Evolutionary conservation across 2,329 filamentous ascomycete genomes (phyloP).

Genomic region (Diplodia sapinea): DNA sequence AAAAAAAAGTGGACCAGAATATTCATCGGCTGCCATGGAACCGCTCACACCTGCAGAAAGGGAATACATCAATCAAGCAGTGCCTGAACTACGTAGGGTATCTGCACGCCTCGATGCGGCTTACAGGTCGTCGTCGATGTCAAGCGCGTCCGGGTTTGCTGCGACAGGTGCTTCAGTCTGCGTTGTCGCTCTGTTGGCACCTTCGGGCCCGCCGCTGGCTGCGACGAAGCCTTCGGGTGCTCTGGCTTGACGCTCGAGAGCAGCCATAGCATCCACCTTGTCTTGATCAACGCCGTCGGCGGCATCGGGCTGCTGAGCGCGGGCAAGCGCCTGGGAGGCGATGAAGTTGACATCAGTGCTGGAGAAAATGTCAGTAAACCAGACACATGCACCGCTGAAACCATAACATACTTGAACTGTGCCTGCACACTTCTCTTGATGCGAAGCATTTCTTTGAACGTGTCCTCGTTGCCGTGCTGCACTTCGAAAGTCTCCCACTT

Average conservation of each 20-base stretch:
- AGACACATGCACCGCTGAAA: background rate
- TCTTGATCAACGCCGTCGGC: constrained; percentile 54
- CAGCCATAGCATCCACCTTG: constrained; percentile 82
- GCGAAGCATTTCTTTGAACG: constrained; percentile 98
- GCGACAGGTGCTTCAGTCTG: constrained; percentile 50
- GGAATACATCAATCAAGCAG: constrained; percentile 16
- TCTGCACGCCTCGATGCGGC: constrained; percentile 19
- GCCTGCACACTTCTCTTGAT: constrained; percentile 98
- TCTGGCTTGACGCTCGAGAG: constrained; percentile 83
- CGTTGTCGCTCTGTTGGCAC: constrained; percentile 47
- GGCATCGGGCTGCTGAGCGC: constrained; percentile 68
- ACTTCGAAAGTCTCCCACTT: constrained; percentile 99
- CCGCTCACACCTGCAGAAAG: constrained; percentile 19
- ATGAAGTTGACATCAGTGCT: constrained; percentile 97
- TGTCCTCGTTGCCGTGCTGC: constrained; percentile 97
- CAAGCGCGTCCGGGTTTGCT: constrained; percentile 84
- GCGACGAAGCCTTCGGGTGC: constrained; percentile 92
- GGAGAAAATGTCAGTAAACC: constrained; percentile 40
- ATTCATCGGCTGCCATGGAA: constrained; percentile 14
- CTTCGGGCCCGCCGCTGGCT: constrained; percentile 75
- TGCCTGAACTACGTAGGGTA: constrained; percentile 27
- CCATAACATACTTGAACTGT: constrained; percentile 79
- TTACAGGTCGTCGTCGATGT: constrained; percentile 65
- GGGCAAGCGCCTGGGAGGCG: constrained; percentile 89
- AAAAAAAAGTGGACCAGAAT: constrained; percentile 20